Base-by-base conservation (phyloP, 2,329 filamentous ascomycete genomes). In the Fusarium bactridioides region DNA sequence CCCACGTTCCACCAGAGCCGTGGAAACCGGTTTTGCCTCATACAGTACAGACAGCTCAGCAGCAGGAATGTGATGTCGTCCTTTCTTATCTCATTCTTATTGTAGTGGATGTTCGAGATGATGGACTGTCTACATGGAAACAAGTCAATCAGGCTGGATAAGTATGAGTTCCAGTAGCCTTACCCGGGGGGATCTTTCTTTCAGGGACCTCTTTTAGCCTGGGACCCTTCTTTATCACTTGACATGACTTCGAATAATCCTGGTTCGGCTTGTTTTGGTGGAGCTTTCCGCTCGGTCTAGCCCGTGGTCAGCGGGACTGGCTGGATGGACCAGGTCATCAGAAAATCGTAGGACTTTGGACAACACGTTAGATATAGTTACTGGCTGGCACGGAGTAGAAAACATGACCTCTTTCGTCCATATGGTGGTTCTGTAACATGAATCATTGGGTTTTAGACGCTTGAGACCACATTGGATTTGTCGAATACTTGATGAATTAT, bases 241-340 rank as follows among this genome's bases (percentile, higher is more conserved):
- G 45, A 59, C 67, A 54, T 61, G 47, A 55, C 51, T 68, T 51
- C 31, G 29, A 69, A 59, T 50, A 55, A 57, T 29, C 67, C 60
- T 67, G 47, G 55, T 45, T 40, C 64, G 47, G 53, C 57, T 64
- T 64, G 59, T 54, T 61, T 57, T 62, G 66, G 72, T 73, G 67
- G 71, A 72, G 58, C 60, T 72, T 72, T 68, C 74, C 66, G 61
- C 54, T 72, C 73, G 71, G 75, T 70, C 67, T 67, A 76, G 72
- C 73, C 67, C 70, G 64, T 68, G 33, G 54, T 45, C 63, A 53
- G 58, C 65, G 64, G 64, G 61, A 70, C 65, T 74, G 65, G 69
- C 59, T 66, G 61, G 59, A 61, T 66, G 61, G 59, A 61, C 55
- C 57, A 37, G 70, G 75, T 72, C 77, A 64, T 56, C 59, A 29